phyloP scores from a whole-genome alignment of 192 early-diverging fungal genomes.

The Kappamyces sp. region DNA sequence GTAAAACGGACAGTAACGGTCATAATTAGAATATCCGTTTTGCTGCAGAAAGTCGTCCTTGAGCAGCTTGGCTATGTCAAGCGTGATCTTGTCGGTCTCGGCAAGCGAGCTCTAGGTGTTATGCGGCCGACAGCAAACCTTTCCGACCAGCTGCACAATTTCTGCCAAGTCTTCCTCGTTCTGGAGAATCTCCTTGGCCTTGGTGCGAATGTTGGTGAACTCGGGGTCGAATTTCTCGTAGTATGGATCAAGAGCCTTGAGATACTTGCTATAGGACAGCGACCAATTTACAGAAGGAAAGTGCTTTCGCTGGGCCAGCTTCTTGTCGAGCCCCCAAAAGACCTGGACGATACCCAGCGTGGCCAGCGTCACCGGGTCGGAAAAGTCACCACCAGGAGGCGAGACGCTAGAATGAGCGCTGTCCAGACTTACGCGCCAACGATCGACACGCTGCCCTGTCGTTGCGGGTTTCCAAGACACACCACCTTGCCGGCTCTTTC shows the following conservation, averaged over 20 bases:
- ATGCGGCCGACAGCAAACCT: constrained; percentile 42
- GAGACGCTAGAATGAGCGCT: constrained; percentile 66
- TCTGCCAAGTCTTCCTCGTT: constrained; percentile 97
- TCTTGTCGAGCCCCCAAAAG: constrained; percentile 99
- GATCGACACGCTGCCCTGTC: constrained; percentile 91
- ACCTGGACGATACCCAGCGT: constrained; percentile 99
- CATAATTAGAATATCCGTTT: constrained; percentile 98
- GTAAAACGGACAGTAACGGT: constrained; percentile 99
- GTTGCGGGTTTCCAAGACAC: constrained; percentile 91
- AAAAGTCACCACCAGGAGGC: constrained; percentile 98
- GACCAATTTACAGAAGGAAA: constrained; percentile 99
- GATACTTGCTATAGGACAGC: constrained; percentile 95
- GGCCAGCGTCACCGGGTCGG: constrained; percentile 95
- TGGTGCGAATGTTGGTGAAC: constrained; percentile 83
- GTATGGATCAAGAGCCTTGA: constrained; percentile 91
- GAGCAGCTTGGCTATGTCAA: constrained; percentile 94
- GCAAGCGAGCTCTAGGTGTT: constrained; percentile 58
- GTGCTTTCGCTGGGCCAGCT: constrained; percentile 99
- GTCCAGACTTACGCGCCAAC: constrained; percentile 75
- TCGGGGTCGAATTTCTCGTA: constrained; percentile 95
- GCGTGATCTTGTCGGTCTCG: constrained; percentile 97
- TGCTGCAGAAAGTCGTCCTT: constrained; percentile 99
- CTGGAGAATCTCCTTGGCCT: constrained; percentile 97
- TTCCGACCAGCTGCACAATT: constrained; percentile 99
- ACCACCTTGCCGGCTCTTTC: constrained; percentile 97